phyloP scores from a whole-genome alignment of 1,284 basidiomycete species.

The Cutaneotrichosporon spelunceum region DNA sequence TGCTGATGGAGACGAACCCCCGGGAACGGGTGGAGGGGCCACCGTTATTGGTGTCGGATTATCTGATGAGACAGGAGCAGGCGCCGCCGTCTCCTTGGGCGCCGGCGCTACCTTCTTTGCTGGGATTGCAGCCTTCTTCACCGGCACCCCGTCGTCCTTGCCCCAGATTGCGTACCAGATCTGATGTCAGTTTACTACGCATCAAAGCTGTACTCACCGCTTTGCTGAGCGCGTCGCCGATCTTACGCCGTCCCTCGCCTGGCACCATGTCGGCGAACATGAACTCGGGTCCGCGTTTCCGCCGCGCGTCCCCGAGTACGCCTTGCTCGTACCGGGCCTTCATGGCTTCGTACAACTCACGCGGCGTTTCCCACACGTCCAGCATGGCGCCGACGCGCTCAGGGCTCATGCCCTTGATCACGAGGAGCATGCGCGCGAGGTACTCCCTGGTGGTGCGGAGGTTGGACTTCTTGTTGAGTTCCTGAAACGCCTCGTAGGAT shows the following conservation, averaged over 20 bases:
- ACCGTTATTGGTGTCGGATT: not conserved
- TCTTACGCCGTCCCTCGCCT: constrained; percentile 50
- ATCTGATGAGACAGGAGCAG: not conserved
- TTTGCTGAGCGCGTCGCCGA: constrained; percentile 51
- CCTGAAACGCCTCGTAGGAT: constrained; percentile 54
- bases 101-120: not conserved
- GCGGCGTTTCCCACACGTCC: constrained; percentile 54
- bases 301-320: constrained; percentile 20
- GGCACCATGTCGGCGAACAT: constrained; percentile 48
- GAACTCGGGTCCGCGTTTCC: constrained; percentile 22
- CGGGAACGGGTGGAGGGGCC: not conserved
- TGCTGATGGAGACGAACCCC: not conserved
- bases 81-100: too few relatives aligned
- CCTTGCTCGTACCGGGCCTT: constrained; percentile 17
- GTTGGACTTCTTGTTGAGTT: constrained; percentile 55
- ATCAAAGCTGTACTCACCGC: not conserved
- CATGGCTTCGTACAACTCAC: constrained; percentile 51
- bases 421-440: constrained; percentile 57
- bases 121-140: not conserved
- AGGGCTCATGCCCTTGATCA: constrained; percentile 55
- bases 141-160: not conserved
- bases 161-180: constrained; percentile 1
- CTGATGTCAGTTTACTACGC: not conserved
- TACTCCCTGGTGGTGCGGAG: constrained; percentile 53
- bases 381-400: constrained; percentile 56